phyloP scores from a whole-genome alignment of 1,284 basidiomycete genomes.

The Austroboletus sp. region DNA sequence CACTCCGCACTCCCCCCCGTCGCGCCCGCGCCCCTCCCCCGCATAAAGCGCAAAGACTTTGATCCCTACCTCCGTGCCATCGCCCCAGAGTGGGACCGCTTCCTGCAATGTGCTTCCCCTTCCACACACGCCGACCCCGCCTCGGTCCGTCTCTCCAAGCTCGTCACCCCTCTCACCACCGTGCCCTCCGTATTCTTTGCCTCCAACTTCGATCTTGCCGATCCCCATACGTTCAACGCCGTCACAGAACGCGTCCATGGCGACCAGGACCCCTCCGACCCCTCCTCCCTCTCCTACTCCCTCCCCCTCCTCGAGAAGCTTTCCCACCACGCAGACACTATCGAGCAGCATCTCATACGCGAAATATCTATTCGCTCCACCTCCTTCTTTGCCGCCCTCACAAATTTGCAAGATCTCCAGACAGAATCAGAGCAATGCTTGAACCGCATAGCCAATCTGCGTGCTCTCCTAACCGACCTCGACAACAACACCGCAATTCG shows the following conservation, averaged over 20 bases:
- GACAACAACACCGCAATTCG: slow-evolving; percentile 72
- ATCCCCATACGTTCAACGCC: slow-evolving; percentile 74
- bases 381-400: slow-evolving; percentile 93
- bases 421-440: slow-evolving; percentile 83
- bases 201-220: slow-evolving; percentile 75
- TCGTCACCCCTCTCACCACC: slow-evolving; percentile 63
- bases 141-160: slow-evolving; percentile 34
- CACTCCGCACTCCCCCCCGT: slow-evolving; percentile 73
- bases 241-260: slow-evolving; percentile 59
- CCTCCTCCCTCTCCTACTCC: slow-evolving; percentile 56
- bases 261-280: slow-evolving; percentile 42
- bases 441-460: slow-evolving; percentile 67
- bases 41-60: slow-evolving; percentile 78
- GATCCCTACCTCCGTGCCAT: slow-evolving; percentile 74
- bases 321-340: slow-evolving; percentile 87
- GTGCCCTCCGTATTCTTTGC: slow-evolving; percentile 83
- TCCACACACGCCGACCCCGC: slow-evolving; percentile 39
- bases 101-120: slow-evolving; percentile 48
- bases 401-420: slow-evolving; percentile 88
- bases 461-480: slow-evolving; percentile 66
- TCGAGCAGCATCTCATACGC: slow-evolving; percentile 90
- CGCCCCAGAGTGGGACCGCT: slow-evolving; percentile 70
- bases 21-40: slow-evolving; percentile 65
- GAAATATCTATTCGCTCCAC: slow-evolving; percentile 88
- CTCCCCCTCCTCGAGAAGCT: slow-evolving; percentile 84